Conservation (phyloP, 1,284 basidiomycete species). For the Schizopora paradoxa region DNA sequence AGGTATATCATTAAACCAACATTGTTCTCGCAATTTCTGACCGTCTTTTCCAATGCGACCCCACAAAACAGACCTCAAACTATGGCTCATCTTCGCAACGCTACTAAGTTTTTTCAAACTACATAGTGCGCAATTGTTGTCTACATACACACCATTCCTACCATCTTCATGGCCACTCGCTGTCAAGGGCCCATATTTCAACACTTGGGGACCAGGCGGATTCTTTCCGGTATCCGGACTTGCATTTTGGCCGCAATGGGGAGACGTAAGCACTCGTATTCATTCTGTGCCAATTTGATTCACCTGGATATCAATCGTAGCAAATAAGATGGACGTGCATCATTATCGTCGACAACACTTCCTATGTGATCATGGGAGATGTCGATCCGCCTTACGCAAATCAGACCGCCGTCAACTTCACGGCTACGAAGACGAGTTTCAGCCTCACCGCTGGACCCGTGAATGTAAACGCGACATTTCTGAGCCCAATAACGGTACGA, state of each 20-base stretch:
- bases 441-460: not conserved
- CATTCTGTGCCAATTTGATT: too few species aligned
- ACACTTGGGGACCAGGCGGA: not conserved
- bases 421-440: conserved; percentile 5
- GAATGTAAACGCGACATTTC: conserved; percentile 5
- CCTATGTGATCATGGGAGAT: conserved; percentile 21
- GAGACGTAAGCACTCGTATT: too few species aligned
- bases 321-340: conserved; percentile 35
- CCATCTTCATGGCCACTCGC: not conserved
- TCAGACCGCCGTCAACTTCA: conserved; percentile 7
- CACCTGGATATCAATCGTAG: too few species aligned
- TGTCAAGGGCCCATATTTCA: not conserved
- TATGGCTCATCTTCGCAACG: too few species aligned
- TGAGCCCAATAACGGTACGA: conserved; percentile 3
- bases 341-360: conserved; percentile 33
- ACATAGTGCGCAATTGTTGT: too few species aligned
- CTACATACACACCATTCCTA: not conserved
- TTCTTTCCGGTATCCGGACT: too few species aligned
- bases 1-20: too few species aligned
- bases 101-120: too few species aligned
- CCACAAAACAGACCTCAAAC: too few species aligned
- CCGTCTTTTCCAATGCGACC: too few species aligned
- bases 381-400: not conserved
- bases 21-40: too few species aligned
- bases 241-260: too few species aligned